Base-by-base conservation (phyloP, 2,329 filamentous ascomycete species). In the Blumeria graminis region DNA sequence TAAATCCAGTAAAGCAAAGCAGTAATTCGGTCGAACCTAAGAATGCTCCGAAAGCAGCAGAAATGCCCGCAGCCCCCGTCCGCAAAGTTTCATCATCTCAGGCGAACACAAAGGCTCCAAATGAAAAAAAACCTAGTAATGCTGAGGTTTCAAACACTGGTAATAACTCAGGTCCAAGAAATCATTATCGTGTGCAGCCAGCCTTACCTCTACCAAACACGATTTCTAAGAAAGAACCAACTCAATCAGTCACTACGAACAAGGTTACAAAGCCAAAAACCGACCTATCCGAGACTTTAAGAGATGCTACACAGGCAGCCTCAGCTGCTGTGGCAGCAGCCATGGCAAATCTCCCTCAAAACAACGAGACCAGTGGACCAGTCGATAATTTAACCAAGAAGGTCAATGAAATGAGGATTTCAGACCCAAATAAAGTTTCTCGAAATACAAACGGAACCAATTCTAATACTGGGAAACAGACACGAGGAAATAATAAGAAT, bases 301-400 rank as follows among this genome's bases (percentile, higher is more conserved):
- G 77, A 60, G 81, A 84, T 68, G 82, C 84, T 1, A 88, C 84
- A 0, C 78, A 82, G 65, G 79, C 82, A 41, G 84, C 84, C 1
- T 82, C 80, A 62, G 84, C 82, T 34, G 84, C 84, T 8, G 84
- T 87, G n/a, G 83, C 84, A 55, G 78, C 82, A 43, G 85, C 85
- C 1, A 87, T 88, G 81, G 82, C 84, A 1, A 83, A 85, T 64
- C 73, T 89, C 3, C 68, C 71, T 55, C 62, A 65, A 35, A 61
- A 62, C 22, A 63, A 61, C n/a, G 53, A 60, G 4, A 64, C 68
- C 41, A 62, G 66, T 18, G 71, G 70, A 34, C 70, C 72, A 1
- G 73, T 86, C 65, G 84, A 88, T 61, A 86, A 86, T 61, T 67
- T 89, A 58, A 79, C 82, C 0, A 81, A 78, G 65, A 83, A 83